Evolutionary conservation across 1,284 basidiomycete species (phyloP), one percentile per base, ranked within the genome.

Genomic region (Apiotrichum siamense): DNA sequence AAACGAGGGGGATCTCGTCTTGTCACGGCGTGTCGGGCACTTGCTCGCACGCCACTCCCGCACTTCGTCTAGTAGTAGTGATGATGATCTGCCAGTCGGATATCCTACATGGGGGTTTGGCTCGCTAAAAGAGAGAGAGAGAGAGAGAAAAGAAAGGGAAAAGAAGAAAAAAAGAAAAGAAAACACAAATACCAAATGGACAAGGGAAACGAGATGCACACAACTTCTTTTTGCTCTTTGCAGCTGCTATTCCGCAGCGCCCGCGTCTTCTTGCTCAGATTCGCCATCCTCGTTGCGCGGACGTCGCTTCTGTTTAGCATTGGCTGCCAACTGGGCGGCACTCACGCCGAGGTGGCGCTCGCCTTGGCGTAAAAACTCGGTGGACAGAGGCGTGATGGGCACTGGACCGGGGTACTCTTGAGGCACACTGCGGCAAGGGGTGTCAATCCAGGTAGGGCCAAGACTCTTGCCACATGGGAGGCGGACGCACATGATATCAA

Each of bases 381-480:
- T 40, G 5, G 55, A 57, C 25, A 57, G 37, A 2, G 55, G 38
- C 12, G 55, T 57, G 25, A 57, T 57, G 9, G 55, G 44, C 7
- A 57, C 55, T 15, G 55, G 55, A 9, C 55, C 52, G 6, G 55
- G 55, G 24, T 47, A 57, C 26, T 57, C 55, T 33, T 57, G 55
- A 6, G 55, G 55, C 4, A 57, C 42, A 15, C 55, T 57, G 46
- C 18, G 24, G 24, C 15, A 27, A 32, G 45, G 6, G n/a, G n/a
- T n/a, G n/a, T n/a, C n/a, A n/a, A n/a, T 23, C 21, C n/a, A 6
- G 10, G 15, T 9, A 15, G 4, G 36, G 20, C 20, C 18, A 35
- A 31, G 26, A 21, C n/a, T n/a, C n/a, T n/a, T 24, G 44, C 24
- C 37, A 27, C 33, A 15, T 17, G 13, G 38, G 13, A 13, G 32